Evolutionary conservation across 2,329 filamentous ascomycete genomes (phyloP).

Genomic region (Aureobasidium sp.): DNA sequence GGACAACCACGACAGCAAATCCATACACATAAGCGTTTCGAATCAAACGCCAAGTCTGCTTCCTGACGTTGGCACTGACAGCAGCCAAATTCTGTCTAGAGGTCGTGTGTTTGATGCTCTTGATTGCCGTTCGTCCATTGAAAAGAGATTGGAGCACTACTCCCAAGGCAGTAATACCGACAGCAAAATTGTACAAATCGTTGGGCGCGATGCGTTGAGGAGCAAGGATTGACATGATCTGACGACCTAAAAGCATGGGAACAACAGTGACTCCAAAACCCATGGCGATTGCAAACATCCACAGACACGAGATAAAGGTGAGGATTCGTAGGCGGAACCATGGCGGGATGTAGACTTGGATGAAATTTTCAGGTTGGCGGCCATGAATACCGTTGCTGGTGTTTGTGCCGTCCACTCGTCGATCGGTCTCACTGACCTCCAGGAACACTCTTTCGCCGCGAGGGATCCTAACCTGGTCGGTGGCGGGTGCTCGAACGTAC

Average conservation of each 20-base stretch:
- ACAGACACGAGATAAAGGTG: conserved; percentile 80
- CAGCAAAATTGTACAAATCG: conserved; percentile 92
- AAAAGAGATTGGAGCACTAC: conserved; percentile 50
- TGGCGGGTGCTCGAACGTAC: conserved; percentile 87
- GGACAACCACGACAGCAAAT: conserved; percentile 68
- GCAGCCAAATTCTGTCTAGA: conserved; percentile 17
- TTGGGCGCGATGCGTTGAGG: conserved; percentile 69
- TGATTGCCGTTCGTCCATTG: conserved; percentile 16
- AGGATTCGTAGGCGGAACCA: conserved; percentile 72
- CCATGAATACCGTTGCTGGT: conserved; percentile 26
- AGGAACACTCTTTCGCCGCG: conserved; percentile 77
- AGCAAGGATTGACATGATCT: conserved; percentile 63
- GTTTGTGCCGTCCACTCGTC: conserved; percentile 48
- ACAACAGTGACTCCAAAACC: conserved; percentile 79
- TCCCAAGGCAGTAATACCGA: conserved; percentile 75
- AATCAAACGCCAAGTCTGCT: conserved; percentile 28
- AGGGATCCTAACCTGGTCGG: conserved; percentile 88
- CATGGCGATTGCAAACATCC: conserved; percentile 83
- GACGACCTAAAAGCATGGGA: conserved; percentile 75
- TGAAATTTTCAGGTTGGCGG: conserved; percentile 37
- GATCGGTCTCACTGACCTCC: conserved; percentile 59
- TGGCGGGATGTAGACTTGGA: conserved; percentile 65
- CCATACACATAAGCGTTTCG: conserved; percentile 65
- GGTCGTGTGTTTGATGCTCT: conserved; percentile 16
- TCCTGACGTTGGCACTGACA: conserved; percentile 19